Base-by-base conservation (phyloP, 768 basidiomycete genomes). In the Galerina sulciceps region DNA sequence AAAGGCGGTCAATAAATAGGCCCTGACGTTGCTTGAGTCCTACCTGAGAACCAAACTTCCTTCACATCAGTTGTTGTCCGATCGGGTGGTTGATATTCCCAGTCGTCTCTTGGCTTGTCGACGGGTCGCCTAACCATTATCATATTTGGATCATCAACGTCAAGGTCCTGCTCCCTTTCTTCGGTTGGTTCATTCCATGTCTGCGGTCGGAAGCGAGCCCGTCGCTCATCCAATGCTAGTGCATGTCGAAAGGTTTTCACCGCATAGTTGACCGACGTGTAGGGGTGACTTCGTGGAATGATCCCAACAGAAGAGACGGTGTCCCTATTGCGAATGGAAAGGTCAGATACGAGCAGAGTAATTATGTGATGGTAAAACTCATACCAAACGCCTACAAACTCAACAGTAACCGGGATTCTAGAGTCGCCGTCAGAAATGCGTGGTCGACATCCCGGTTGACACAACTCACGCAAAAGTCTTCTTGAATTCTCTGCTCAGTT, bases 311-410 rank as follows among this genome's bases (percentile, higher is more conserved):
- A 65, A 34, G 52, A 51, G 3, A 65, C 63, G 6, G 60, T 65
- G 42, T 65, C 63, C 63, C 63, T 65, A 6, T 38, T 11, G 40
- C 1, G 14, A 15, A 22, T 11, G 15, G 10, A 14, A 46, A 6
- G 10, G 31, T 23, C 14, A 15, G 23, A 4, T 22, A 14, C 4
- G 13, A 43, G 13, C 13, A 38, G 13, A 11, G 10, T 17, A 43
- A 1, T 15, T 1, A 22, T 17, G 11, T 20, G 17, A 47, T 2
- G 38, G 18, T 22, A 26, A 11, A 17, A 13, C 11, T 18, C 67
- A 35, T 54, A 71, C 69, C 69, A 72, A 35, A 72, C 69, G 10
- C 69, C 71, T 2, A 71, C 60, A 17, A 72, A 71, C 13, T 72
- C 67, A 26, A 71, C 61, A 10, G 57, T 65, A 10, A 67, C 67